phyloP scores from a whole-genome alignment of 2,329 filamentous ascomycete species.

The Fusarium nanum region DNA sequence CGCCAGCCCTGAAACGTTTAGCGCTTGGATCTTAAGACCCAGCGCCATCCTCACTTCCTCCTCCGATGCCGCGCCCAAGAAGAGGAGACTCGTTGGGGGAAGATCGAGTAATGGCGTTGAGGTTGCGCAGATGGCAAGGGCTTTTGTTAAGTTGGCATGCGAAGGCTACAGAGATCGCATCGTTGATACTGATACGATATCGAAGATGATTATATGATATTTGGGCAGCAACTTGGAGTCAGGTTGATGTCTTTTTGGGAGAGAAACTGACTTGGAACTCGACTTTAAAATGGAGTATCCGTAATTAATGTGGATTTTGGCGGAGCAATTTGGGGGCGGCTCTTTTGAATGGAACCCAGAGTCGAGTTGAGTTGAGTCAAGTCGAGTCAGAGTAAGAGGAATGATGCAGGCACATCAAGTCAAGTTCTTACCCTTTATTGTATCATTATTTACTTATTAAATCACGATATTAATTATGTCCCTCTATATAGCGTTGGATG shows the following conservation, averaged over 20 bases:
- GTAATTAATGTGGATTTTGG: constrained; percentile 31
- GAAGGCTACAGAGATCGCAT: constrained; percentile 53
- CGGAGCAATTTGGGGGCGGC: constrained; percentile 15
- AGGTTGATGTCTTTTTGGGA: background rate
- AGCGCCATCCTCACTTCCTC: constrained; percentile 47
- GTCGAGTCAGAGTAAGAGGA: background rate
- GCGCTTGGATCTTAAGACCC: constrained; percentile 54
- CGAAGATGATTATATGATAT: constrained; percentile 42
- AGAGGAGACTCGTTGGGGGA: constrained; percentile 46
- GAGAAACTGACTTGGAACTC: constrained; percentile 1
- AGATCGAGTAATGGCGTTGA: constrained; percentile 50
- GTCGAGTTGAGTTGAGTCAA: background rate
- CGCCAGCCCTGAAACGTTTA: constrained; percentile 48
- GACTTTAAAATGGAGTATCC: constrained; percentile 12
- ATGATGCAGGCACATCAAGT: constrained; percentile 22
- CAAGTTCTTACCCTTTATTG: constrained; percentile 13
- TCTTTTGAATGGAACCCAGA: background rate
- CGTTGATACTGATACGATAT: constrained; percentile 50
- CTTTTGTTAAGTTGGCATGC: constrained; percentile 52
- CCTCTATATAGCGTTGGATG: constrained; percentile 2
- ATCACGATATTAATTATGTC: constrained; percentile 30
- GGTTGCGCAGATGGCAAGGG: constrained; percentile 51
- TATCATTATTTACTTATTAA: constrained; percentile 19
- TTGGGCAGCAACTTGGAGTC: background rate
- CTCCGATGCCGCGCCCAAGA: constrained; percentile 42